phyloP scores from a whole-genome alignment of 2,329 filamentous ascomycete species.

The Aureobasidium sp. region DNA sequence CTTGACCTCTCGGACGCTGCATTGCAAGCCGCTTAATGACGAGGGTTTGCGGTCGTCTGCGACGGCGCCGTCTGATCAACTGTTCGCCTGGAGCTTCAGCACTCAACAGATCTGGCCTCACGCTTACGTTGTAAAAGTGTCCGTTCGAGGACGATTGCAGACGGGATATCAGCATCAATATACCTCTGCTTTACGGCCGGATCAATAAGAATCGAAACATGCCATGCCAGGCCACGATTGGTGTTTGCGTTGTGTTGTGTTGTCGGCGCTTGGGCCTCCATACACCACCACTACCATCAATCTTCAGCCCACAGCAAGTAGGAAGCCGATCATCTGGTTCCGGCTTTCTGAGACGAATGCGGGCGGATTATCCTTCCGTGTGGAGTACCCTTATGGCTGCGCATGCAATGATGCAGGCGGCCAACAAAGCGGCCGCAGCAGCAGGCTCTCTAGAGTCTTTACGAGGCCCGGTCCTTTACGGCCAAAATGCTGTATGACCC shows the following conservation, averaged over 20 bases:
- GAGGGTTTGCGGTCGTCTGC: constrained; percentile 9
- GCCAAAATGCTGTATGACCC: constrained; percentile 2
- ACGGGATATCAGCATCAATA: neutral
- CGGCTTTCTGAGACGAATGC: constrained; percentile 1
- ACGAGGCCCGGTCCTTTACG: constrained; percentile 9
- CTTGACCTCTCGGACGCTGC: neutral
- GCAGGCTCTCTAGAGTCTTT: constrained; percentile 1
- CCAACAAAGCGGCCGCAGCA: constrained; percentile 16
- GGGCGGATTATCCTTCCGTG: constrained; percentile 11
- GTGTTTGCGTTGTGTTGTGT: constrained; percentile 9
- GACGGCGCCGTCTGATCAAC: constrained; percentile 6
- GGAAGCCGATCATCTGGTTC: constrained; percentile 10
- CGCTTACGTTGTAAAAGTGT: constrained; percentile 2
- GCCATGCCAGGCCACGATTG: constrained; percentile 2
- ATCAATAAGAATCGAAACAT: constrained; percentile 12
- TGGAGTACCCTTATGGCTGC: constrained; percentile 6
- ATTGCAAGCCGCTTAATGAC: constrained; percentile 6
- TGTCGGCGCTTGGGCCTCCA: constrained; percentile 8
- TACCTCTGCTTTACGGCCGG: constrained; percentile 7
- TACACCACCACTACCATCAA: neutral
- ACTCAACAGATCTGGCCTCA: neutral
- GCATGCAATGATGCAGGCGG: constrained; percentile 13
- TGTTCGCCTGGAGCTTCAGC: constrained; percentile 2
- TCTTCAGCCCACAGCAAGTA: constrained; percentile 11
- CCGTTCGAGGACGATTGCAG: constrained; percentile 14